Evolutionary conservation across 805 yeast species (phyloP).

Genomic region (Wickerhamiella shivajii): DNA sequence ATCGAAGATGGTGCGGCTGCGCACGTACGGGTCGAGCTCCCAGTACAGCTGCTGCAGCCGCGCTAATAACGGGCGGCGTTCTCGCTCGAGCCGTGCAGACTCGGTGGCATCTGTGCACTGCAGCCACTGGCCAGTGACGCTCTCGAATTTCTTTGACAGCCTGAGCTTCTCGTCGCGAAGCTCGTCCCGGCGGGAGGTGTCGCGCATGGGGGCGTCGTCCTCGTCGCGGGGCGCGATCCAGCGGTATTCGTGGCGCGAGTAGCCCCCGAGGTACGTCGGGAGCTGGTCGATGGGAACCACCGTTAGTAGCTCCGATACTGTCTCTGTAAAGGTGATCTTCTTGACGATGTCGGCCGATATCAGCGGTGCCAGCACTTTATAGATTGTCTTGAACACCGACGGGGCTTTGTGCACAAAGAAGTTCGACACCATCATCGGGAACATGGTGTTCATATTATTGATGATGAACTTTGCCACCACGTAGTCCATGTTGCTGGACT

Average conservation of each 20-base stretch:
- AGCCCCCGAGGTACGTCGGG: slow-evolving; percentile 3
- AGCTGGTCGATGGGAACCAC: slow-evolving; percentile 1
- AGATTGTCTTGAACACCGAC: slow-evolving; percentile 88
- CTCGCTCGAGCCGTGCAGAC: slow-evolving; percentile 34
- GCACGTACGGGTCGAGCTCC: slow-evolving; percentile 61
- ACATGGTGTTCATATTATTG: slow-evolving; percentile 84
- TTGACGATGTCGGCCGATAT: slow-evolving; percentile 1
- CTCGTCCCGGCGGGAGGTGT: background rate
- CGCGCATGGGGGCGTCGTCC: slow-evolving; percentile 1
- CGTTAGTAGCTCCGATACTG: background rate
- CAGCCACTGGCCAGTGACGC: slow-evolving; percentile 66
- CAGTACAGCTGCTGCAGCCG: slow-evolving; percentile 50
- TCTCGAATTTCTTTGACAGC: slow-evolving; percentile 42
- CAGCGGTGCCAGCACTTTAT: slow-evolving; percentile 45
- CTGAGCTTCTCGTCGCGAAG: background rate
- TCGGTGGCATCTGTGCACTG: slow-evolving; percentile 35
- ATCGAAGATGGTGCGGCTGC: slow-evolving; percentile 70
- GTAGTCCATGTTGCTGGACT: slow-evolving; percentile 87
- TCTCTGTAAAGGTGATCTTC: slow-evolving; percentile 2
- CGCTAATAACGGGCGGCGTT: slow-evolving; percentile 31
- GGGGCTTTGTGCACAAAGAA: slow-evolving; percentile 88
- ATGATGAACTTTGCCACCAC: slow-evolving; percentile 80
- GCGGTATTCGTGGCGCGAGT: background rate
- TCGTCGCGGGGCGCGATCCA: slow-evolving; percentile 2
- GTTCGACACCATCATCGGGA: slow-evolving; percentile 83